Conservation (phyloP, 768 basidiomycete species). For the Butyriboletus loyo region DNA sequence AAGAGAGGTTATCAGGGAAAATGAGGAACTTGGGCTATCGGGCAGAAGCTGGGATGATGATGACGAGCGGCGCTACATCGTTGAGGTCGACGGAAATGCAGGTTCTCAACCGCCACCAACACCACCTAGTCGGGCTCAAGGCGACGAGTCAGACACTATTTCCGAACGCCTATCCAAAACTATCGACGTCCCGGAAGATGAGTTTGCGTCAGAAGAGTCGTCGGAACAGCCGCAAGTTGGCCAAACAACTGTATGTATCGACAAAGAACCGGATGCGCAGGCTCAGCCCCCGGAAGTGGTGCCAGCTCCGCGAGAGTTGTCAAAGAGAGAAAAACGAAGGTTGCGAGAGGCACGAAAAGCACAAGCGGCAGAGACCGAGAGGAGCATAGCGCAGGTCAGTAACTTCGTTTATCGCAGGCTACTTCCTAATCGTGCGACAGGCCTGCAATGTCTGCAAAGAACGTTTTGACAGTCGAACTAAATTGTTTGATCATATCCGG, state of each 20-base stretch:
- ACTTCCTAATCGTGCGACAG: conserved; percentile 22
- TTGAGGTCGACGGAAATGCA: conserved; percentile 6
- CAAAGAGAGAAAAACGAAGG: conserved; percentile 82
- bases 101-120: conserved; percentile 13
- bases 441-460: conserved; percentile 70
- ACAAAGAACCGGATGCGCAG: not conserved
- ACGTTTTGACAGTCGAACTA: conserved; percentile 64
- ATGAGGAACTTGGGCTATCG: conserved; percentile 58
- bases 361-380: conserved; percentile 3
- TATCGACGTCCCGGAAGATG: conserved; percentile 6
- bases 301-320: conserved; percentile 32
- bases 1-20: conserved; percentile 73
- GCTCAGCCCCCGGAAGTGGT: not conserved
- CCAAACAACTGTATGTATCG: conserved; percentile 1
- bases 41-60: conserved; percentile 32
- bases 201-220: not conserved
- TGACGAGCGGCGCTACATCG: conserved; percentile 14
- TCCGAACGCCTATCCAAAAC: not conserved
- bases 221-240: conserved; percentile 1
- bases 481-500: conserved; percentile 70
- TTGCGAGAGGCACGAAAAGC: conserved; percentile 74
- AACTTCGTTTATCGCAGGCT: not conserved
- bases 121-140: conserved; percentile 5
- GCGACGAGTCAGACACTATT: not conserved
- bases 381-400: conserved; percentile 8